Percentiles rank a stretch among this genome's conserved stretches.
Evolutionary conservation across 805 yeast genomes (phyloP).

Genomic region (Ogataea salicorniae): DNA sequence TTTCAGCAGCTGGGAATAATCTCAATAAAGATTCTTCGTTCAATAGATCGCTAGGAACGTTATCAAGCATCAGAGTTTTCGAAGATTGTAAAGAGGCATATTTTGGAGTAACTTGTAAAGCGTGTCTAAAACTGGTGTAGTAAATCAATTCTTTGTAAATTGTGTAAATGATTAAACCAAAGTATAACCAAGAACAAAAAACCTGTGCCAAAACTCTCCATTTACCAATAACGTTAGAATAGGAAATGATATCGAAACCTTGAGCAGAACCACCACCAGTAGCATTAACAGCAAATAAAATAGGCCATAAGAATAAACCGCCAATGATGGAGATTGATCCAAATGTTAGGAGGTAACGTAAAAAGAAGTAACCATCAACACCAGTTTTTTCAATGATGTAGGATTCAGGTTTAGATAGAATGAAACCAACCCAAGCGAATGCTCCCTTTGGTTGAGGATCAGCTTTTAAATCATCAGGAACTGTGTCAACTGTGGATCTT

Average conservation of each 20-base stretch:
- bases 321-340: conserved; percentile 47
- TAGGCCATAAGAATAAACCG: conserved; percentile 56
- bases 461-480: conserved; percentile 41
- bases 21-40: conserved; percentile 46
- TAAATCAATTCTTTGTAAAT: conserved; percentile 72
- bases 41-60: conserved; percentile 45
- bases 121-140: conserved; percentile 69
- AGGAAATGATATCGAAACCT: conserved; percentile 65
- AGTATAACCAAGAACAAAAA: conserved; percentile 68
- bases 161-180: conserved; percentile 58
- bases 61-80: conserved; percentile 68
- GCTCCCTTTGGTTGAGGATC: conserved; percentile 41
- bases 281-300: conserved; percentile 69
- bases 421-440: conserved; percentile 49
- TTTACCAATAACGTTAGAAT: conserved; percentile 56
- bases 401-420: conserved; percentile 52
- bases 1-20: conserved; percentile 59
- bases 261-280: conserved; percentile 50
- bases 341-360: conserved; percentile 58
- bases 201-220: conserved; percentile 70
- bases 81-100: conserved; percentile 66
- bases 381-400: conserved; percentile 67
- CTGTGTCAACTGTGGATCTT: conserved; percentile 38
- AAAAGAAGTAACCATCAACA: conserved; percentile 70
- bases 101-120: conserved; percentile 65